A percentile compares a stretch with the other conserved stretches of the same genome.
Conservation (phyloP, 2,329 filamentous ascomycete genomes). For the Raffaelea ambrosiae region DNA sequence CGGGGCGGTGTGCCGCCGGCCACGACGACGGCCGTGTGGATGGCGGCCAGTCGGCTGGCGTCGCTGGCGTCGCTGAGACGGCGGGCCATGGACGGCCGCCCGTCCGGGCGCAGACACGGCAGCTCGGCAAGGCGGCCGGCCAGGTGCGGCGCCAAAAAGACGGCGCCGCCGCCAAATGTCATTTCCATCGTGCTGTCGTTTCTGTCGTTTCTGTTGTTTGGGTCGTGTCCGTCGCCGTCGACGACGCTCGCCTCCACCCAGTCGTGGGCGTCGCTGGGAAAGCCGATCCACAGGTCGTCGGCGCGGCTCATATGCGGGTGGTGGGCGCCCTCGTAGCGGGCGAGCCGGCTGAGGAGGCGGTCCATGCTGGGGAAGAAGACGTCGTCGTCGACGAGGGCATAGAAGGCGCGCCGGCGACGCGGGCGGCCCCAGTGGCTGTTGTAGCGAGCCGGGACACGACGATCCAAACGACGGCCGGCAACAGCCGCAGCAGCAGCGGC, state of each 20-base stretch:
- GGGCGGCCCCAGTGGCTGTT: background rate
- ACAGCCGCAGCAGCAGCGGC: no score
- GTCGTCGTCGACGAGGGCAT: slow-evolving; percentile 36
- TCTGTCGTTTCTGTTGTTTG: background rate
- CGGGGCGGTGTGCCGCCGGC: slow-evolving; percentile 15
- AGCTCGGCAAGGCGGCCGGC: slow-evolving; percentile 25
- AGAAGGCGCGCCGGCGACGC: slow-evolving; percentile 18
- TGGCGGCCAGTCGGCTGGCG: slow-evolving; percentile 3
- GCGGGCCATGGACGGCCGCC: background rate
- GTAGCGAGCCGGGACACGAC: background rate
- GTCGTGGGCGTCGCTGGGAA: slow-evolving; percentile 34
- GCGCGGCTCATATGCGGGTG: slow-evolving; percentile 1
- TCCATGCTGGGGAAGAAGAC: slow-evolving; percentile 36
- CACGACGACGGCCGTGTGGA: background rate
- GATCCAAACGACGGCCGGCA: no score
- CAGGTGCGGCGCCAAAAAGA: slow-evolving; percentile 30
- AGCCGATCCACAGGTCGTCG: slow-evolving; percentile 29
- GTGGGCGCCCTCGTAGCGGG: slow-evolving; percentile 15
- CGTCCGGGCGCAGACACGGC: slow-evolving; percentile 23
- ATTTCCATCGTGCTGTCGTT: slow-evolving; percentile 16
- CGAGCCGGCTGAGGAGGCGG: slow-evolving; percentile 28
- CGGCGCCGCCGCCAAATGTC: slow-evolving; percentile 35
- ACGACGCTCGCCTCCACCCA: slow-evolving; percentile 29
- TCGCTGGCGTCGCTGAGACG: background rate
- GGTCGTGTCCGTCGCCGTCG: slow-evolving; percentile 13